Conservation (phyloP, 345 rosid species). For the Turnera subulata region DNA sequence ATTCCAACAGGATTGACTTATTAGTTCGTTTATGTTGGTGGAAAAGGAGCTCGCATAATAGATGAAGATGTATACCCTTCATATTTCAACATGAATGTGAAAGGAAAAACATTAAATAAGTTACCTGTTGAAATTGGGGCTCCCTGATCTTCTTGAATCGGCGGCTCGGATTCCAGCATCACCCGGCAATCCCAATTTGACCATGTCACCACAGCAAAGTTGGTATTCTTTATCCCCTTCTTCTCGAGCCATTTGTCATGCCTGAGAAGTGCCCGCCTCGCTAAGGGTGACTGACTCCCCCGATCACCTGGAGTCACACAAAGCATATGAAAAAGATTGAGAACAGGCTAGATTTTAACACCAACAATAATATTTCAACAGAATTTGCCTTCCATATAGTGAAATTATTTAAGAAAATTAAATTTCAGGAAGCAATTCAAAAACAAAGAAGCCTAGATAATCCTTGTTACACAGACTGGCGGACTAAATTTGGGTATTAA, state of each 20-base stretch:
- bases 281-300: conserved; percentile 42
- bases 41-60: too few relatives aligned
- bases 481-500: too few relatives aligned
- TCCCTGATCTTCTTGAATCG: conserved; percentile 40
- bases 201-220: conserved; percentile 46
- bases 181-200: conserved; percentile 48
- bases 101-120: background rate
- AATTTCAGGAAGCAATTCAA: too few relatives aligned
- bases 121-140: conserved; percentile 45
- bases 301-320: conserved; percentile 33
- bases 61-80: too few relatives aligned
- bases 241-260: conserved; percentile 51
- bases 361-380: too few relatives aligned
- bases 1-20: too few relatives aligned
- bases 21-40: too few relatives aligned
- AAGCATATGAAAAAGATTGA: conserved; percentile 5
- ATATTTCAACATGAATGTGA: background rate
- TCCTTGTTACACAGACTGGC: background rate
- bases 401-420: too few relatives aligned
- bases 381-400: too few relatives aligned
- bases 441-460: background rate
- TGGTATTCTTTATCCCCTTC: conserved; percentile 39
- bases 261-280: conserved; percentile 43
- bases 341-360: background rate
- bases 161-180: conserved; percentile 49